These are phyloP conservation scores for Thermochaetoides dissita DNA, from an alignment of 2,329 filamentous ascomycete species.

Conservation along the genomic window DNA sequence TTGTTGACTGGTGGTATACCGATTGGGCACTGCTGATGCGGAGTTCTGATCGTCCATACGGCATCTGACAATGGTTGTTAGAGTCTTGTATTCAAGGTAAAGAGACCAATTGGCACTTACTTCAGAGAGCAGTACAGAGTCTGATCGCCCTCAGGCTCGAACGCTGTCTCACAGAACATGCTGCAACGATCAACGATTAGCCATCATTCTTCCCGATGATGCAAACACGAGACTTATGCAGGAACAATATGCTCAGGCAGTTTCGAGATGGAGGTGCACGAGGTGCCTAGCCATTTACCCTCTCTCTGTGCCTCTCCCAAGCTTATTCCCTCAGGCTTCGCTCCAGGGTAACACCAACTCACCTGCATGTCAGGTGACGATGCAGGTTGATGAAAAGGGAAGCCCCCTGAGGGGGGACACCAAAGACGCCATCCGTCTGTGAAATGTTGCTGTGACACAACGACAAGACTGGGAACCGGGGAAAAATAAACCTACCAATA, in stretches of 20 bases:
- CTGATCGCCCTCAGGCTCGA: slow-evolving; percentile 42
- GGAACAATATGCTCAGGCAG: slow-evolving; percentile 17
- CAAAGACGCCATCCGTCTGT: slow-evolving; percentile 5
- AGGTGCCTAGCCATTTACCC: slow-evolving; percentile 8
- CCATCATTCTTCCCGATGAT: slow-evolving; percentile 9
- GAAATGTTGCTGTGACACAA: slow-evolving; percentile 2
- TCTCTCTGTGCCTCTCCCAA: slow-evolving; percentile 9
- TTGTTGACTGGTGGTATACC: slow-evolving; percentile 20
- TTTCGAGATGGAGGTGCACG: neutral
- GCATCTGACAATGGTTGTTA: slow-evolving; percentile 28
- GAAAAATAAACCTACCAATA: slow-evolving; percentile 40
- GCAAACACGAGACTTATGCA: slow-evolving; percentile 16
- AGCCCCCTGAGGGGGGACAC: slow-evolving; percentile 7
- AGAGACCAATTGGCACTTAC: slow-evolving; percentile 29
- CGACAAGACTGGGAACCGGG: slow-evolving; percentile 11
- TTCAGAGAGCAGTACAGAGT: slow-evolving; percentile 49
- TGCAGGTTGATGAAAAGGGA: slow-evolving; percentile 17
- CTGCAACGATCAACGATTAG: slow-evolving; percentile 26
- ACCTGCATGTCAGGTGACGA: slow-evolving; percentile 21
- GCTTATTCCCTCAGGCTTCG: no score
- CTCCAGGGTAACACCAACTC: slow-evolving; percentile 10
- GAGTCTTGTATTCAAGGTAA: neutral
- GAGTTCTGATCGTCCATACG: slow-evolving; percentile 37
- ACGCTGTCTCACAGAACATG: slow-evolving; percentile 56
- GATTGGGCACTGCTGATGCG: slow-evolving; percentile 19